Evolutionary conservation across 208 protist species (phyloP).

Genomic region (Leishmania tropica): DNA sequence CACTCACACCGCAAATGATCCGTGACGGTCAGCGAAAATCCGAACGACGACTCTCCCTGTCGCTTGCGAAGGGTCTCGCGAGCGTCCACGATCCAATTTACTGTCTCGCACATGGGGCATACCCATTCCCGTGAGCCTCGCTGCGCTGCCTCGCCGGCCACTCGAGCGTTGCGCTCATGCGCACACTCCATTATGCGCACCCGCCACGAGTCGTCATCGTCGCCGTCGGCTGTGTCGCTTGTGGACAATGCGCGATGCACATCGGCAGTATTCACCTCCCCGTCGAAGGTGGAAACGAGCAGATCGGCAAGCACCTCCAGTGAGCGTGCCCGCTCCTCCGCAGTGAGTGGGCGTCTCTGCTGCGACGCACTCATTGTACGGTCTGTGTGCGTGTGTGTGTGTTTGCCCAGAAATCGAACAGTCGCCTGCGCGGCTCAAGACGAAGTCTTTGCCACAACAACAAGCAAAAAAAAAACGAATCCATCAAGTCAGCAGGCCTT

Average conservation of each 20-base stretch:
- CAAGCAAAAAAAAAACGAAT: not conserved
- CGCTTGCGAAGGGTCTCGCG: constrained; percentile 39
- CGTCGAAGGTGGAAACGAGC: constrained; percentile 62
- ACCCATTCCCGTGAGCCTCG: constrained; percentile 36
- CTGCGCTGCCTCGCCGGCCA: not conserved
- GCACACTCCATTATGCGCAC: constrained; percentile 31
- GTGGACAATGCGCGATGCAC: constrained; percentile 39
- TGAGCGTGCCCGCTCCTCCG: constrained; percentile 17
- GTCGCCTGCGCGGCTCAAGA: not conserved
- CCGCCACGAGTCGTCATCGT: constrained; percentile 34
- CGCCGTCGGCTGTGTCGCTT: not conserved
- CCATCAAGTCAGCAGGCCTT: not conserved
- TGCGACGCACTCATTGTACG: not conserved
- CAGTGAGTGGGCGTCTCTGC: not conserved
- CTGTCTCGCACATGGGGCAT: constrained; percentile 49
- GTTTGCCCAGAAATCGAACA: not conserved
- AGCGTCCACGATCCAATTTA: constrained; percentile 34
- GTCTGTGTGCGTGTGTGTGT: not conserved
- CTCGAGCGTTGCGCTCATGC: constrained; percentile 14
- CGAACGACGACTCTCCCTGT: constrained; percentile 1
- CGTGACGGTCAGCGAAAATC: not conserved
- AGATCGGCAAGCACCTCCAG: constrained; percentile 57
- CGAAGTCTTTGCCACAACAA: not conserved
- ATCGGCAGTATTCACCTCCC: constrained; percentile 28
- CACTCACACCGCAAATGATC: constrained; percentile 18